Evolutionary conservation across 176 grass and related monocot genomes (phyloP).

Genomic region (Triticum aestivum): IWGSC_CS_RefSeq_v2.1 NC_057810.1:280385847-280386346

Average conservation of each 20-base stretch:
- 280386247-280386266: slow-evolving; percentile 44
- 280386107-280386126: slow-evolving; percentile 90
- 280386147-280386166: slow-evolving; percentile 76
- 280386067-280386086: slow-evolving; percentile 68
- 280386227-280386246: slow-evolving; percentile 84
- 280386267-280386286: slow-evolving; percentile 57
- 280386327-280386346: slow-evolving; percentile 15
- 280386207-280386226: slow-evolving; percentile 74
- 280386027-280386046: slow-evolving; percentile 68
- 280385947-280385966: slow-evolving; percentile 15
- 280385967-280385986: slow-evolving; percentile 52
- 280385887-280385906: slow-evolving; percentile 47
- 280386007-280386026: slow-evolving; percentile 76
- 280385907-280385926: slow-evolving; percentile 44
- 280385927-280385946: slow-evolving; percentile 1
- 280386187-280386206: slow-evolving; percentile 86
- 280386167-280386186: slow-evolving; percentile 68
- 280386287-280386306: slow-evolving; percentile 56
- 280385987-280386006: slow-evolving; percentile 80
- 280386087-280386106: slow-evolving; percentile 61
- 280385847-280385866: slow-evolving; percentile 56
- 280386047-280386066: slow-evolving; percentile 69
- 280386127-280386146: slow-evolving; percentile 72
- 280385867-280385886: slow-evolving; percentile 46
- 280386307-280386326: slow-evolving; percentile 81